Evolutionary conservation across 768 basidiomycete genomes (phyloP).

Genomic region (Lyophyllum atratum): DNA sequence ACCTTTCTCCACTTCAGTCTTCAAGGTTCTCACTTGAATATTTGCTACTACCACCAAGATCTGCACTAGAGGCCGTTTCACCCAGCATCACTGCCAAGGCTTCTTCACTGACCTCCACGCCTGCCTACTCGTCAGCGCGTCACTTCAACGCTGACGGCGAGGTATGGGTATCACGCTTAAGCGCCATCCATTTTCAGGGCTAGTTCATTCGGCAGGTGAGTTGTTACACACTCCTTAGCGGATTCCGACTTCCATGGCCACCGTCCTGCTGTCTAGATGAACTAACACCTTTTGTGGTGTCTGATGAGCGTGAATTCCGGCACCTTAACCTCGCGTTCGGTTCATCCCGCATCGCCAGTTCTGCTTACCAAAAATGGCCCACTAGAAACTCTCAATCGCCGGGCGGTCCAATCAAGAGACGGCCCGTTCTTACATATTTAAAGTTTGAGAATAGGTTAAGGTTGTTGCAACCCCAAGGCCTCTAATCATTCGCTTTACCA

Average conservation of each 20-base stretch:
- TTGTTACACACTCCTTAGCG: slow-evolving; percentile 88
- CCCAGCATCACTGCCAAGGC: not conserved
- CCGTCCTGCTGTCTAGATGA: slow-evolving; percentile 88
- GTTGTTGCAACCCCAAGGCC: not conserved
- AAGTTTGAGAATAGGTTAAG: slow-evolving; percentile 50
- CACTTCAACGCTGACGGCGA: slow-evolving; percentile 71
- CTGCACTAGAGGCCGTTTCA: not conserved
- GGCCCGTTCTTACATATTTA: slow-evolving; percentile 76
- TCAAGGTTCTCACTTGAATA: not conserved
- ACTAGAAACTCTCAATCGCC: slow-evolving; percentile 82
- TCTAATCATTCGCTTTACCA: slow-evolving; percentile 90
- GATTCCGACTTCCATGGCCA: slow-evolving; percentile 86
- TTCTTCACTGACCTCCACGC: not conserved
- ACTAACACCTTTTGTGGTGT: slow-evolving; percentile 86
- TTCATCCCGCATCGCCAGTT: slow-evolving; percentile 71
- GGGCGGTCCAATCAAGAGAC: slow-evolving; percentile 80
- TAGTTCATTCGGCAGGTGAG: slow-evolving; percentile 66
- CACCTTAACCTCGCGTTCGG: slow-evolving; percentile 62
- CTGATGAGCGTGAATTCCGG: slow-evolving; percentile 83
- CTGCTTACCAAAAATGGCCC: slow-evolving; percentile 82
- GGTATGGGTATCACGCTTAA: slow-evolving; percentile 63
- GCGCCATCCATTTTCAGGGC: slow-evolving; percentile 92
- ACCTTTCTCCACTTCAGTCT: slow-evolving; percentile 72
- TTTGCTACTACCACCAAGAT: not conserved
- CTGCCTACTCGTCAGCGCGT: not conserved